Evolutionary conservation across 768 basidiomycete species (phyloP), one percentile per base, ranked within the genome.

Genomic region (Tylopilus felleus): DNA sequence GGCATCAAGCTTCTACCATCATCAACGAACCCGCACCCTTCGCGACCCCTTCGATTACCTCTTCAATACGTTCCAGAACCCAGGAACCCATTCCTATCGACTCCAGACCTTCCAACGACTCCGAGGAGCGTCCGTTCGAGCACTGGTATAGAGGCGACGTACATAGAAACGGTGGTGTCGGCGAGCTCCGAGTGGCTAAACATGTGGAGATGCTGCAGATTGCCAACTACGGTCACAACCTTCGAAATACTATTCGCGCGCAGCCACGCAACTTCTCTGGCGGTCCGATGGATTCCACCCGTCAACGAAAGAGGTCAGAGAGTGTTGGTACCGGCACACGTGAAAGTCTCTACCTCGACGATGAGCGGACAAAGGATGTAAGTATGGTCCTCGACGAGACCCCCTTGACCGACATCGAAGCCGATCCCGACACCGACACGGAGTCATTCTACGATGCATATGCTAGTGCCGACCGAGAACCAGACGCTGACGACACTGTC

Each of bases 141-240:
- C 90, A 93, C 63, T 93, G 90, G 90, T 93, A 93, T 65, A 84
- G 90, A 46, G 90, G 90, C 1, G 90, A 93, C 60, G 81, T 90
- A 5, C 85, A 90, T 13, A 79, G 90, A 45, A 93, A 93, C 64
- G 90, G 90, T 23, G 90, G 90, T n/a, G 89, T 93, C 12, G 90
- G 90, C 46, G 90, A 93, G 68, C 73, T 90, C 51, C 79, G 85
- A 21, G 83, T 92, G 2, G 90, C 82, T 3, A 77, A 79, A 61
- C 78, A 85, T 53, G 77, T 85, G 68, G 90, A 93, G 69, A 93
- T 93, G 90, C 67, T 93, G 50, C 88, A 92, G 62, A 92, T 92
- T 55, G 90, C 90, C 47, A 91, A 85, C 71, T 91, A 87, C 61
- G 90, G 90, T 1, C 87, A 93, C 64, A 76, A 73, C 39, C 71